Conservation (phyloP, 306 rosid species). For the Leucaena leucocephala region DNA sequence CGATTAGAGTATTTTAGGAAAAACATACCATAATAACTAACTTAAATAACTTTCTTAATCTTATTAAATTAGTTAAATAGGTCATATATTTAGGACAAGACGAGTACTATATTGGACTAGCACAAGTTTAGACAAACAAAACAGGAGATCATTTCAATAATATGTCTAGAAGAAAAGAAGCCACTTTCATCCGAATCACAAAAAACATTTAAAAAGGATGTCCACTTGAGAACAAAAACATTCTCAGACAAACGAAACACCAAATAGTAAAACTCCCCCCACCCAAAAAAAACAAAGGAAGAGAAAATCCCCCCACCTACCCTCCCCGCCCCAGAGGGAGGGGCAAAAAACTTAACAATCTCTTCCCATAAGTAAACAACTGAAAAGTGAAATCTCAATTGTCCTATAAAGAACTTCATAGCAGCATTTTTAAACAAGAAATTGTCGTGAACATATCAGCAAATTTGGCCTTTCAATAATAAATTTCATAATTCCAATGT, state of each 20-base stretch:
- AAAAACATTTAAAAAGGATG: background rate
- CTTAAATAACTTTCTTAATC: too few species aligned
- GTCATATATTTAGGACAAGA: too few species aligned
- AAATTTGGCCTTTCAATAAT: background rate
- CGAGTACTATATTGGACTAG: background rate
- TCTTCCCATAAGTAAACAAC: background rate
- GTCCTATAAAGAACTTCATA: background rate
- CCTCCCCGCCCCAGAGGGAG: background rate
- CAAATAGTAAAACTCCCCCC: background rate
- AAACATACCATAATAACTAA: too few species aligned
- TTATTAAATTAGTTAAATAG: too few species aligned
- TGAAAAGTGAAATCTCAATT: background rate
- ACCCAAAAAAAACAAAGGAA: too few species aligned
- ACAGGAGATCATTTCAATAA: background rate
- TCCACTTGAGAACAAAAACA: background rate
- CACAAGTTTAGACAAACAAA: background rate
- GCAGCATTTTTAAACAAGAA: background rate
- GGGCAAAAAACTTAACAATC: background rate
- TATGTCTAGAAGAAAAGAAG: conserved; percentile 4
- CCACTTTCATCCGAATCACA: background rate
- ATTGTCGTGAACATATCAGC: background rate
- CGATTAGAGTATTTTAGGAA: too few species aligned
- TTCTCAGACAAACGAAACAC: background rate
- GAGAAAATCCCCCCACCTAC: too few species aligned
- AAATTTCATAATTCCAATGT: conserved; percentile 22